Evolutionary conservation across 805 yeast species (phyloP), one percentile per base, ranked within the genome.

Genomic region (Kuraishia ogatae): DNA sequence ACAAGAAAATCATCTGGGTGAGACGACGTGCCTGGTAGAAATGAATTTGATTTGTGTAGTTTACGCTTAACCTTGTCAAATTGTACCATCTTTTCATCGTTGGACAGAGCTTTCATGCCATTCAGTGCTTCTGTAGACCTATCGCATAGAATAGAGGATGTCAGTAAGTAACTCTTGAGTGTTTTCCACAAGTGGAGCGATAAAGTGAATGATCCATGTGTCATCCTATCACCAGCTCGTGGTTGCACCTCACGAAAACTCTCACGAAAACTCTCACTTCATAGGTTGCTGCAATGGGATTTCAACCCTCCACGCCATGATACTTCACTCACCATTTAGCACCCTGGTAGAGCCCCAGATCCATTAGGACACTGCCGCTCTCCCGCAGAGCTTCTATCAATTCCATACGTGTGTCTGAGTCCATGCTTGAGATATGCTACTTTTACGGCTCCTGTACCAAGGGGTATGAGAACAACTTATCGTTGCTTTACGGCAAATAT

Each of bases 101-200:
- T 58, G 2, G 60, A 15, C n/a, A 61, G 53, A 13, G 60, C 48
- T 7, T 54, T 58, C 58, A 87, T 69, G 0, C 93, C 96, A 61
- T 77, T 78, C 21, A 87, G 71, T 1, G 96, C 96, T 63, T 90
- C 97, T 1, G 89, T 84, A 1, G 84, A 63, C 73, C 71, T 64
- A 50, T 35, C 4, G 43, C 15, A 35, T 10, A 13, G 17, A 11
- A 15, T 8, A 15, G 43, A 15, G 43, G 6, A 17, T 26, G 43
- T 35, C 43, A 35, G 43, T 35, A 35, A 3, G 35, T 28, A 28
- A n/a, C n/a, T n/a, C n/a, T n/a, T n/a, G n/a, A n/a, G n/a, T n/a
- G n/a, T n/a, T n/a, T n/a, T n/a, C n/a, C n/a, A n/a, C n/a, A n/a
- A n/a, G n/a, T n/a, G n/a, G n/a, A n/a, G n/a, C n/a, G n/a, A n/a